Conservation (phyloP, 2,329 filamentous ascomycete genomes). For the Emmonsiellopsis sp. region DNA sequence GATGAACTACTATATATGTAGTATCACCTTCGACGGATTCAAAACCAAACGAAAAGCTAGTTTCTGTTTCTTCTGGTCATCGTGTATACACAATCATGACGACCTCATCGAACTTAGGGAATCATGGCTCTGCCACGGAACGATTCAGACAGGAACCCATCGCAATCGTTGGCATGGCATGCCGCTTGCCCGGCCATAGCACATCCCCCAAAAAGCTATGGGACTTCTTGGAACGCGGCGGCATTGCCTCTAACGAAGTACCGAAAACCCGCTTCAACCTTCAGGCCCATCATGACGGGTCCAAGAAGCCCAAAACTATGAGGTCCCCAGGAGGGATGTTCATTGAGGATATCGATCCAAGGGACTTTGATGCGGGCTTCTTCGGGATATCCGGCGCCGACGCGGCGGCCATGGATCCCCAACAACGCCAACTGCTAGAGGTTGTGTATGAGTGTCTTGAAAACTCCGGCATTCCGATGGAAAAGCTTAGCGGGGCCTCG, state of each 20-base stretch:
- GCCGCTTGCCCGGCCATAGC: constrained; percentile 6
- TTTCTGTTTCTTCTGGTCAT: too few relatives aligned
- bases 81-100: too few relatives aligned
- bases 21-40: too few relatives aligned
- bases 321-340: constrained; percentile 13
- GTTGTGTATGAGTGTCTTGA: constrained; percentile 12
- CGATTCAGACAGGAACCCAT: constrained; percentile 3
- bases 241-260: neutral
- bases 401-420: constrained; percentile 14
- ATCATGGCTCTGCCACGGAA: neutral
- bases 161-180: constrained; percentile 7
- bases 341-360: constrained; percentile 10
- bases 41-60: too few relatives aligned
- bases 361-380: constrained; percentile 16
- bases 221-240: neutral
- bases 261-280: neutral
- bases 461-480: constrained; percentile 10
- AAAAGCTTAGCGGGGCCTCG: constrained; percentile 3
- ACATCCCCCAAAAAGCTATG: neutral
- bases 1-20: too few relatives aligned
- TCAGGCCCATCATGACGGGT: neutral
- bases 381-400: constrained; percentile 13
- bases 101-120: neutral
- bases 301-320: constrained; percentile 1
- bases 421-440: constrained; percentile 15